Conservation (phyloP, 2,329 filamentous ascomycete genomes). For the Ophiostoma perfectum region DNA sequence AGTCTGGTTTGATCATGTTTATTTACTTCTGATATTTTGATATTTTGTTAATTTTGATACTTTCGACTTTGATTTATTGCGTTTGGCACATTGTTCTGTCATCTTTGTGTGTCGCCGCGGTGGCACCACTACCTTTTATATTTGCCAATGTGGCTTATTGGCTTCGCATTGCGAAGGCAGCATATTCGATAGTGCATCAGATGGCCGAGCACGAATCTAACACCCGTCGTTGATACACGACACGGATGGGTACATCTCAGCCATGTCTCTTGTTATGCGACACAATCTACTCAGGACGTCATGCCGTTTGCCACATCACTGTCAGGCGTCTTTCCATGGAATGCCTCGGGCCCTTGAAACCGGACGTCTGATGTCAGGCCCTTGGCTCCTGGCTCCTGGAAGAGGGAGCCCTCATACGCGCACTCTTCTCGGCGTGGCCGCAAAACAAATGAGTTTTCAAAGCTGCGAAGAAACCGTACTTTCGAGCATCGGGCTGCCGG, state of each 20-base stretch:
- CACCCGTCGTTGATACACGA: background rate
- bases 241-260: background rate
- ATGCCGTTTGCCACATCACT: background rate
- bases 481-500: background rate
- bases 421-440: too few relatives aligned
- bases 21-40: background rate
- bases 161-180: background rate
- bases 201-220: background rate
- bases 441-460: too few relatives aligned
- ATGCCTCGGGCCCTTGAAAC: background rate
- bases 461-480: too few relatives aligned
- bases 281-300: background rate
- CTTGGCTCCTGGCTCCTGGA: too few relatives aligned
- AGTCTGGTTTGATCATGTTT: slow-evolving; percentile 12
- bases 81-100: background rate
- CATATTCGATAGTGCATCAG: background rate
- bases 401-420: too few relatives aligned
- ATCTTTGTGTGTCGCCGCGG: background rate
- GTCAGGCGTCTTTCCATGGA: background rate
- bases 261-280: background rate
- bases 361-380: background rate
- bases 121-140: background rate
- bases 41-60: background rate
- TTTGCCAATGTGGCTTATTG: background rate
- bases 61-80: background rate